Percentiles rank a stretch among this genome's conserved stretches.
Conservation (phyloP, 1,139 yeast species). For the Yamadazyma pseudoaaseri region DNA sequence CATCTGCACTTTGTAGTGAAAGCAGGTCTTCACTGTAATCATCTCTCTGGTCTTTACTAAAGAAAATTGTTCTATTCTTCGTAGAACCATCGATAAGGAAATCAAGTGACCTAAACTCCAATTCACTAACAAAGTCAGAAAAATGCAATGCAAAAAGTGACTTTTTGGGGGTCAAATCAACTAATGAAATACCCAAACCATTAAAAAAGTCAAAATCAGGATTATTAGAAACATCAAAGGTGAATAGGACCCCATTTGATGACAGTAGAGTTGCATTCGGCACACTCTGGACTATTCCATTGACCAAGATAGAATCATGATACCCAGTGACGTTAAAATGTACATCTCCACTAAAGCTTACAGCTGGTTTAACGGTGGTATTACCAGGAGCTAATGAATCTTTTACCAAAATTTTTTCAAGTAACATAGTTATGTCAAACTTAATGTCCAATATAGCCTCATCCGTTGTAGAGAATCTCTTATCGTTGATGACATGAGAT, state of each 20-base stretch:
- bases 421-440: conserved; percentile 25
- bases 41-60: conserved; percentile 44
- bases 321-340: conserved; percentile 4
- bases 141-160: conserved; percentile 71
- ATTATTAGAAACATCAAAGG: conserved; percentile 36
- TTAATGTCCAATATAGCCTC: conserved; percentile 34
- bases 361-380: conserved; percentile 19
- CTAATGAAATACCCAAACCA: conserved; percentile 23
- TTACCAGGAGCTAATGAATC: conserved; percentile 33
- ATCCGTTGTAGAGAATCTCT: conserved; percentile 24
- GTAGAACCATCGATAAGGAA: conserved; percentile 55
- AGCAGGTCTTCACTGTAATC: conserved; percentile 24
- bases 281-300: conserved; percentile 17
- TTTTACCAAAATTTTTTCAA: conserved; percentile 26
- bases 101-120: conserved; percentile 60
- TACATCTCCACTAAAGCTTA: conserved; percentile 10
- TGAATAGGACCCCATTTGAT: conserved; percentile 62
- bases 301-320: conserved; percentile 12
- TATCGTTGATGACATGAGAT: conserved; percentile 19
- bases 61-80: conserved; percentile 57
- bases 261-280: conserved; percentile 36
- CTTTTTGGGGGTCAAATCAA: conserved; percentile 65
- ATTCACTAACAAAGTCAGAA: conserved; percentile 65
- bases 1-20: background rate
- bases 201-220: conserved; percentile 27